These are phyloP conservation scores for Protomyces inundatus DNA, from an alignment of 1,139 yeast genomes.

Conservation along the genomic window DNA sequence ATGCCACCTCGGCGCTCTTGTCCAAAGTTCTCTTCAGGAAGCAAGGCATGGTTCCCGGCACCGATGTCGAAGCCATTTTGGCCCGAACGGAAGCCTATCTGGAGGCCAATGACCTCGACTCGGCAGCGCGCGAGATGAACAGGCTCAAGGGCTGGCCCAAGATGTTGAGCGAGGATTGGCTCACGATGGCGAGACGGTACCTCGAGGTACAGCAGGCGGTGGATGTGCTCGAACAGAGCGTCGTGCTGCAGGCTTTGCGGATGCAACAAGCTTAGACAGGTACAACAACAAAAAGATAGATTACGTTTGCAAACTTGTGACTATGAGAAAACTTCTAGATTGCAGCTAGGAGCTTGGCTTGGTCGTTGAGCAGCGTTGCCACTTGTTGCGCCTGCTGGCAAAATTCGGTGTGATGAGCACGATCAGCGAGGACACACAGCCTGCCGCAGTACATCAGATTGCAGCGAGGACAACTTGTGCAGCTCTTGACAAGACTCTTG, in stretches of 20 bases:
- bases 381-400: conserved; percentile 1
- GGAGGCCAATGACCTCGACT: conserved; percentile 69
- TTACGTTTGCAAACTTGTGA: not conserved
- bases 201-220: conserved; percentile 29
- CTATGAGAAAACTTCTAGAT: not conserved
- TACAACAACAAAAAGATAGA: not conserved
- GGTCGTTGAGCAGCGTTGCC: not conserved
- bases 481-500: not conserved
- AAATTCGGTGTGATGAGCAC: not conserved
- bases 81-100: conserved; percentile 78
- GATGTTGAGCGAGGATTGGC: conserved; percentile 86
- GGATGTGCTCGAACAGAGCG: conserved; percentile 20
- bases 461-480: conserved; percentile 9
- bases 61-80: conserved; percentile 80
- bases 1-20: conserved; percentile 69
- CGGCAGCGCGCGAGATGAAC: conserved; percentile 89
- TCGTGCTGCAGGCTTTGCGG: conserved; percentile 12
- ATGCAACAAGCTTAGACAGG: conserved; percentile 2
- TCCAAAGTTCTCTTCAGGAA: conserved; percentile 67
- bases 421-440: not conserved
- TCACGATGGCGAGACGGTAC: conserved; percentile 49
- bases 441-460: conserved; percentile 5
- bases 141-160: conserved; percentile 91
- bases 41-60: conserved; percentile 63
- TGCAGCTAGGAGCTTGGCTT: not conserved